A percentile compares a stretch with the other conserved stretches of the same genome.
phyloP scores from a whole-genome alignment of 2,329 filamentous ascomycete species.

The Pseudogymnoascus destructans region DNA sequence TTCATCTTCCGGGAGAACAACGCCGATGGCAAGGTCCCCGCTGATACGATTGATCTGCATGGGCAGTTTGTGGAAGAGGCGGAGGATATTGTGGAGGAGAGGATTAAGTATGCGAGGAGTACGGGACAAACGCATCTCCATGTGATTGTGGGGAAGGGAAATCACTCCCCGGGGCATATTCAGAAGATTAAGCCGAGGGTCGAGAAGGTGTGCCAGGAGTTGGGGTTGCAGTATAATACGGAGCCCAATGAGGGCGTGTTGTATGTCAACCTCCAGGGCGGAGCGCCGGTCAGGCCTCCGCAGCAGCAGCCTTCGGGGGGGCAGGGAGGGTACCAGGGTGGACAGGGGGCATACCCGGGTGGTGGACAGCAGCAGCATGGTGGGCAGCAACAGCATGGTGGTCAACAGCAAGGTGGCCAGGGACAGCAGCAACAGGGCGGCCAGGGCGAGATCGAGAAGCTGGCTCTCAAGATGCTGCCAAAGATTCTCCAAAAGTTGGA shows the following conservation, averaged over 20 bases:
- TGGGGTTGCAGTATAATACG: constrained; percentile 70
- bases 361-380: constrained; percentile 26
- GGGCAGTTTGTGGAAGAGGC: constrained; percentile 93
- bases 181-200: constrained; percentile 95
- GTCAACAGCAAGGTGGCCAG: constrained; percentile 33
- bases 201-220: constrained; percentile 70
- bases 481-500: constrained; percentile 9
- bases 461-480: constrained; percentile 2
- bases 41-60: constrained; percentile 85
- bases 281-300: constrained; percentile 40
- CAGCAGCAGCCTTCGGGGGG: constrained; percentile 25
- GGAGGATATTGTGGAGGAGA: constrained; percentile 73
- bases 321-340: constrained; percentile 27
- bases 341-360: constrained; percentile 27
- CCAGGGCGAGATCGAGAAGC: not conserved
- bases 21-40: constrained; percentile 55
- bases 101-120: constrained; percentile 64
- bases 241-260: constrained; percentile 86
- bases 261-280: constrained; percentile 74
- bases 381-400: constrained; percentile 26
- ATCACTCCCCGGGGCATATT: constrained; percentile 68
- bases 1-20: constrained; percentile 97
- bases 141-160: constrained; percentile 92
- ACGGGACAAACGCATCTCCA: constrained; percentile 72
- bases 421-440: constrained; percentile 28